Conservation (phyloP, 768 basidiomycete species). For the Hysterangium stoloniferum region DNA sequence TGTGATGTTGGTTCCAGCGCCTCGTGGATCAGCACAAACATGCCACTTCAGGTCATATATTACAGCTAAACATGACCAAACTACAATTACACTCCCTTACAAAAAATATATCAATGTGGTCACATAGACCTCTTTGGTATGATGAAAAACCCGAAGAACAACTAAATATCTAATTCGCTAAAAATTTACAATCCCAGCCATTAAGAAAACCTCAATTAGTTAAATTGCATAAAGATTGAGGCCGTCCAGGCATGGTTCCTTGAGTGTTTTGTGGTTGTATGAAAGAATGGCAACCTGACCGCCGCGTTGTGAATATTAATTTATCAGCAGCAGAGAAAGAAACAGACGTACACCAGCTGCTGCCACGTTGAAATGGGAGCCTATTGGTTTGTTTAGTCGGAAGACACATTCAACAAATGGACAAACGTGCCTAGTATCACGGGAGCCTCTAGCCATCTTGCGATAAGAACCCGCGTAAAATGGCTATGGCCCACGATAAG, state of each 20-base stretch:
- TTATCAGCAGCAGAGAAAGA: slow-evolving; percentile 3
- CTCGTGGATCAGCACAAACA: background rate
- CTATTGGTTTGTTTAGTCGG: slow-evolving; percentile 26
- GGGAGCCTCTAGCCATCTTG: slow-evolving; percentile 75
- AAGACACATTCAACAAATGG: background rate
- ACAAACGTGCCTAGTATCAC: slow-evolving; percentile 42
- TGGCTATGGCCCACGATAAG: slow-evolving; percentile 90
- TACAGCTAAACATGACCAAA: too few relatives aligned
- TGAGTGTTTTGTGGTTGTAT: slow-evolving; percentile 75
- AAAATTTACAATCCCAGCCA: too few relatives aligned
- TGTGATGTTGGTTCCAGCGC: background rate
- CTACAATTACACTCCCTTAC: too few relatives aligned
- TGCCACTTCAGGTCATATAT: background rate
- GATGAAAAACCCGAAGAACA: too few relatives aligned
- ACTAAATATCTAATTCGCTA: too few relatives aligned
- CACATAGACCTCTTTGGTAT: too few relatives aligned
- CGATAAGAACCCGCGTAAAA: slow-evolving; percentile 66
- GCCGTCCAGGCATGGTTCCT: slow-evolving; percentile 70
- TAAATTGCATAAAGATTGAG: slow-evolving; percentile 55
- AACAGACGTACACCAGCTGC: slow-evolving; percentile 58
- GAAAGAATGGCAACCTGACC: slow-evolving; percentile 66
- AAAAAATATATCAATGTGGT: too few relatives aligned
- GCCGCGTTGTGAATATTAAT: slow-evolving; percentile 7
- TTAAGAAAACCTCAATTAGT: slow-evolving; percentile 1
- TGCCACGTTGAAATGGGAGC: slow-evolving; percentile 78